Evolutionary conservation across 768 basidiomycete species (phyloP), one percentile per base, ranked within the genome.

Genomic region (Trichaptum fuscoviolaceum): DNA sequence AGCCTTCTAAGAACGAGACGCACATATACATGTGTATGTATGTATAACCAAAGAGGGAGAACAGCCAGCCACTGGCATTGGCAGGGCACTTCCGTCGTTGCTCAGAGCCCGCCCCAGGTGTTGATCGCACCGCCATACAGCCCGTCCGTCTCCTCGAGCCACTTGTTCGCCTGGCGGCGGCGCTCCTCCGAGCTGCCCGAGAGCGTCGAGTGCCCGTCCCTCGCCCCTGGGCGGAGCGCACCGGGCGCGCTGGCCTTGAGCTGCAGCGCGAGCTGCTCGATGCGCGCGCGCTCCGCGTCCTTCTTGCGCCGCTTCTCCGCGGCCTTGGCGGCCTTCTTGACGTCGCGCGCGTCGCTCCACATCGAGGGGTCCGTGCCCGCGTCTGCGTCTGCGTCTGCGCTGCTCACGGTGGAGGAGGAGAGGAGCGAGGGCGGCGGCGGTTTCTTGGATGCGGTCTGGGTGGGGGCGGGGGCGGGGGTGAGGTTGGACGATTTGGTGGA

Each of bases 221-320:
- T 67, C 70, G 35, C 67, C 35, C 64, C 58, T 67, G 67, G 67
- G 66, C 77, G 30, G 6, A 3, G 10, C 24, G 25, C 23, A 9
- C 30, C 23, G 70, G 74, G 73, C 68, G 71, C 72, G 18, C 73
- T 75, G 63, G 77, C 76, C 72, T 80, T 82, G 68, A 84, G 75
- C 61, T 82, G 77, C 65, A 75, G 71, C n/a, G 84, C 83, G 35
- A 84, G 75, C 63, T 77, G 77, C 66, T 82, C 80, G 35, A 73
- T 75, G 69, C 73, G 78, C 64, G 77, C 77, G 35, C 77, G 76
- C 62, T 77, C 73, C 63, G 79, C 76, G 10, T 80, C 78, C 75
- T 81, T 83, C 68, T 79, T 78, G 73, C 75, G 73, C 68, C 65
- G 71, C 72, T 82, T 81, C 60, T 80, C 79, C 65, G 82, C 78